Base-by-base conservation (phyloP, 768 basidiomycete species). In the Cystofilobasidium capitatum region DNA sequence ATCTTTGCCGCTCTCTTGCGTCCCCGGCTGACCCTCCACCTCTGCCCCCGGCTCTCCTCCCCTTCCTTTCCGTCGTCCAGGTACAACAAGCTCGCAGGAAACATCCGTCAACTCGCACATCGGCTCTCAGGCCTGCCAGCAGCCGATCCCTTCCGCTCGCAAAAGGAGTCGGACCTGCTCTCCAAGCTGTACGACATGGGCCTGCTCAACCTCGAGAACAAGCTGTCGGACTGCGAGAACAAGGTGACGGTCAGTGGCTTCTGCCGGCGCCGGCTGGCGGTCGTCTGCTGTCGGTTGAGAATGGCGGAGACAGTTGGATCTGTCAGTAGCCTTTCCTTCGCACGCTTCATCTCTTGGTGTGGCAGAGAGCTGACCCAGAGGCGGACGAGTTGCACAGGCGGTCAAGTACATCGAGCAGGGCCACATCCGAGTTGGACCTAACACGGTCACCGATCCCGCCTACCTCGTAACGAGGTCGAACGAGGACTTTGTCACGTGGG, bases 401-500 rank as follows among this genome's bases (percentile, higher is more conserved):
- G 90, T 88, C 64, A 91, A 89, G 74, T 97, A 96, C 76, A 88
- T 99, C 72, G 96, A 99, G 77, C 96, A 98, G 77, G 96, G 96
- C 0, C 96, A 99, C 77, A 86, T 99, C 73, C 87, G 96, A 37
- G 91, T 98, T 29, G 96, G 96, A 26, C 91, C 94, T 37, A 89
- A 96, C 74, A 90, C 91, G 0, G 85, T 97, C 72, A 93, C 89
- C 0, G 96, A 99, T 76, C 96, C 96, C 3, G 96, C 93, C 0
- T 96, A 86, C 80, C 82, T 99, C 61, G 91, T 99, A 68, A 94
- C 91, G 45, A 89, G 94, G 73, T 88, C 91, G 71, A 93, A 96
- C 92, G 92, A 98, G 75, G 96, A 99, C 81, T 99, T 93, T 78
- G 91, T 98, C 54, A 99, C 96, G 40, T 99, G 96, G 96, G 93